phyloP scores from a whole-genome alignment of 2,329 filamentous ascomycete genomes.

The Claviceps africana region DNA sequence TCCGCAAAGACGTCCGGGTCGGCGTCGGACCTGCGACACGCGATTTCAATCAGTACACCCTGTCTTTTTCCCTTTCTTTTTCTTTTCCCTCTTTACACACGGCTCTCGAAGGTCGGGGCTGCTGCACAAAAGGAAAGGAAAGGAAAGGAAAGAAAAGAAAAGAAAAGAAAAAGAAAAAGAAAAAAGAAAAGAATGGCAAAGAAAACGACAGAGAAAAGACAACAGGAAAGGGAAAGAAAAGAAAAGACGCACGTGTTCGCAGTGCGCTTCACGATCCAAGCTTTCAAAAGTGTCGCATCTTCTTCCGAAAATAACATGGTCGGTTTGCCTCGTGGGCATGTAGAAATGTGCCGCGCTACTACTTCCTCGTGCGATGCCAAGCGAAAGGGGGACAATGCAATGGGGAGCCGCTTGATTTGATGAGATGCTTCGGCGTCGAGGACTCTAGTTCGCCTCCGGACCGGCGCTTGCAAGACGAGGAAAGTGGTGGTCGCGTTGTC shows the following conservation, averaged over 20 bases:
- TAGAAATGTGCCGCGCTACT: background rate
- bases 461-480: too few species aligned
- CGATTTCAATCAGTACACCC: background rate
- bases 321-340: background rate
- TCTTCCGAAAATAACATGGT: conserved; percentile 49
- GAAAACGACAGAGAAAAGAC: background rate
- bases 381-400: background rate
- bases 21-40: conserved; percentile 49
- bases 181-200: too few species aligned
- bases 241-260: conserved; percentile 50
- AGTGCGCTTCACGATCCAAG: conserved; percentile 64
- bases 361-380: background rate
- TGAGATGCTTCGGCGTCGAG: background rate
- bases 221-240: too few species aligned
- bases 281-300: conserved; percentile 51
- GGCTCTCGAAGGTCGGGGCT: too few species aligned
- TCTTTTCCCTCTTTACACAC: too few species aligned
- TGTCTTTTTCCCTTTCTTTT: too few species aligned
- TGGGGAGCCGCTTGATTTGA: too few species aligned
- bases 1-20: conserved; percentile 73
- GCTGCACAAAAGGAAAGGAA: too few species aligned
- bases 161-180: too few species aligned
- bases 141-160: too few species aligned
- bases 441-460: too few species aligned
- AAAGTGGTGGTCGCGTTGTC: background rate